phyloP scores from a whole-genome alignment of 2,329 filamentous ascomycete genomes.

The Fusarium odoratissimum region DNA sequence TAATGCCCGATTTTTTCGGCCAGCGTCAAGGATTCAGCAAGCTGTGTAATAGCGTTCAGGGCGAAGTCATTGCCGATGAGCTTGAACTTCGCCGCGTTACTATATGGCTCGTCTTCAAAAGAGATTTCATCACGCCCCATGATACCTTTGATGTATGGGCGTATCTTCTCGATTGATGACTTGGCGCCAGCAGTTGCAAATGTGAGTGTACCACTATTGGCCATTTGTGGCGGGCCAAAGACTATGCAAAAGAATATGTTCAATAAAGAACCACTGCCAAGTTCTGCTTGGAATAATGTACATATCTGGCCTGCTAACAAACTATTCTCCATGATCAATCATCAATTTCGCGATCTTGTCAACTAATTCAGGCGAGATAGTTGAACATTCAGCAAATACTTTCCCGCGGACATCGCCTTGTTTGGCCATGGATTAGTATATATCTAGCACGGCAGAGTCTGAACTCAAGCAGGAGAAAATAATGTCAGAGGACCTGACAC shows the following conservation, averaged over 20 bases:
- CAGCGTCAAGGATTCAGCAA: not conserved
- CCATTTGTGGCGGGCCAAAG: not conserved
- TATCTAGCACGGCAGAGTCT: too few species aligned
- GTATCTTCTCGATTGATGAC: not conserved
- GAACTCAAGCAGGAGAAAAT: too few species aligned
- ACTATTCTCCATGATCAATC: too few species aligned
- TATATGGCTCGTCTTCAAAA: not conserved
- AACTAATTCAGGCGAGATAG: too few species aligned
- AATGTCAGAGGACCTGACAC: too few species aligned
- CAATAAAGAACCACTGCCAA: not conserved
- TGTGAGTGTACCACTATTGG: not conserved
- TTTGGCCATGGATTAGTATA: too few species aligned
- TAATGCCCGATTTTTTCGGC: not conserved
- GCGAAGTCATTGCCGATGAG: not conserved
- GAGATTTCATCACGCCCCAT: not conserved
- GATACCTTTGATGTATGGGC: fast-evolving
- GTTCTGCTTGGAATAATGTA: too few species aligned
- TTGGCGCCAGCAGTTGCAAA: not conserved
- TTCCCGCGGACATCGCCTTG: too few species aligned
- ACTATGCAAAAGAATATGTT: not conserved
- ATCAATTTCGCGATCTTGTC: too few species aligned
- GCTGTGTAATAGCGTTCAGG: not conserved
- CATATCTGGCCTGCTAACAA: too few species aligned
- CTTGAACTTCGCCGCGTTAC: fast-evolving
- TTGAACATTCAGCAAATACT: too few species aligned